Base-by-base conservation (phyloP, 108 stramenopile species). In the Nitzschia putrida region DNA sequence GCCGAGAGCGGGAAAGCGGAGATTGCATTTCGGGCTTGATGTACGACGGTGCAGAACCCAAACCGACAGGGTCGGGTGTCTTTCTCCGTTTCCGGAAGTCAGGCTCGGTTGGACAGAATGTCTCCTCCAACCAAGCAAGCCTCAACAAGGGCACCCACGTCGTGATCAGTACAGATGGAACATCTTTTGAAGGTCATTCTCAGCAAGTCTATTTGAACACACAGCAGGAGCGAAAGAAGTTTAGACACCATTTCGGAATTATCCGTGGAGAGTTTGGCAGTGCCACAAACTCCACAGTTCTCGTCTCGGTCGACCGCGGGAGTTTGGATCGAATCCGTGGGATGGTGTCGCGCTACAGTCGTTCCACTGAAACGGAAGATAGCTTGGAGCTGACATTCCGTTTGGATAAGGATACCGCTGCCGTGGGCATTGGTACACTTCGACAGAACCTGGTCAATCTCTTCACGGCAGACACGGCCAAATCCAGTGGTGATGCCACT, bases 361-460 rank as follows among this genome's bases (percentile, higher is more conserved):
- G 59, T 44, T 49, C 7, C 23, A n/a, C 58, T 23, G 29, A 47
- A 9, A 23, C 9, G n/a, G 22, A 58, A 9, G 52, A 40, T 38
- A 22, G 34, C 4, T 12, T 23, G 23, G 20, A 18, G 40, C 52
- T 83, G 0, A 57, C 47, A 29, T 92, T 91, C 42, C 83, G 94
- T 42, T 55, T 95, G 22, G 94, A 95, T 69, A 87, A 78, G 51
- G 90, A 93, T 57, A 87, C 80, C 12, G 61, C 75, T 12, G 55
- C 78, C 9, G 78, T 75, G 53, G 83, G 84, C 25, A 66, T 71
- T 8, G 89, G 89, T 47, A 83, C 89, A 9, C 76, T 93, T 9
- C 75, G 91, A 12, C 90, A 88, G 63, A 95, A 95, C 80, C 64
- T 95, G 22, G 71, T 87, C 50, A 86, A 79, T 55, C 69, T 86